Evolutionary conservation across 2,329 filamentous ascomycete genomes (phyloP).

Genomic region (Tolypocladium tundrense): DNA sequence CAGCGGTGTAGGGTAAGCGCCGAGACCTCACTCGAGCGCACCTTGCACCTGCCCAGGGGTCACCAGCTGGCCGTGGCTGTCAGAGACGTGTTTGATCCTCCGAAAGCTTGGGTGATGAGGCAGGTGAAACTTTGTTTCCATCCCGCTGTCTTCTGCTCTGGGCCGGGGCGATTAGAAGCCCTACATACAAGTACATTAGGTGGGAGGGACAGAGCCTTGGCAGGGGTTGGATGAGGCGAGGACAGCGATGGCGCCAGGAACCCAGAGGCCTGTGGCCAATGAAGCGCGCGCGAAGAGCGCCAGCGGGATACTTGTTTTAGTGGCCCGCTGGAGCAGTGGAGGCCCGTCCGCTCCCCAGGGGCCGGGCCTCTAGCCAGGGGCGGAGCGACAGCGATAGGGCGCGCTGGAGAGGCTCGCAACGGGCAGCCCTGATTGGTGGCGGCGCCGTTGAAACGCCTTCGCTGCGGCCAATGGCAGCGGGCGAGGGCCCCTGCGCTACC

Average conservation of each 20-base stretch:
- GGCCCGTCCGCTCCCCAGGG: background rate
- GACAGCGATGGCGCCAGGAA: background rate
- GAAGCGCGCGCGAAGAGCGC: background rate
- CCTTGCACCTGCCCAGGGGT: background rate
- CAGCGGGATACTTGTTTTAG: background rate
- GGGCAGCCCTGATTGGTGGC: conserved; percentile 1
- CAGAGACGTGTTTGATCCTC: background rate
- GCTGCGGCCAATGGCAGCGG: conserved; percentile 2
- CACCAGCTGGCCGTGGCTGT: background rate
- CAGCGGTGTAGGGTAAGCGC: background rate
- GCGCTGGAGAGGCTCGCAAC: background rate
- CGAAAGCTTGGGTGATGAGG: background rate
- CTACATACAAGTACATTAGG: background rate
- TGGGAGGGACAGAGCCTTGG: background rate
- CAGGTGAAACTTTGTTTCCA: background rate
- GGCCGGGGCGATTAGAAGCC: background rate
- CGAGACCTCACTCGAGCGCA: background rate
- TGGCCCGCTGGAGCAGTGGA: background rate
- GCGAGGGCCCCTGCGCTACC: conserved; percentile 2
- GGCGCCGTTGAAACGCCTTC: background rate
- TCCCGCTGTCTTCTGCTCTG: background rate
- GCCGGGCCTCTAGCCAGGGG: background rate
- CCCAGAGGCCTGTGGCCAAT: background rate
- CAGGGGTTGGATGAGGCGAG: background rate
- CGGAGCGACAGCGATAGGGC: background rate